phyloP scores from a whole-genome alignment of 2,329 filamentous ascomycete genomes.

The Nothophoma quercina region DNA sequence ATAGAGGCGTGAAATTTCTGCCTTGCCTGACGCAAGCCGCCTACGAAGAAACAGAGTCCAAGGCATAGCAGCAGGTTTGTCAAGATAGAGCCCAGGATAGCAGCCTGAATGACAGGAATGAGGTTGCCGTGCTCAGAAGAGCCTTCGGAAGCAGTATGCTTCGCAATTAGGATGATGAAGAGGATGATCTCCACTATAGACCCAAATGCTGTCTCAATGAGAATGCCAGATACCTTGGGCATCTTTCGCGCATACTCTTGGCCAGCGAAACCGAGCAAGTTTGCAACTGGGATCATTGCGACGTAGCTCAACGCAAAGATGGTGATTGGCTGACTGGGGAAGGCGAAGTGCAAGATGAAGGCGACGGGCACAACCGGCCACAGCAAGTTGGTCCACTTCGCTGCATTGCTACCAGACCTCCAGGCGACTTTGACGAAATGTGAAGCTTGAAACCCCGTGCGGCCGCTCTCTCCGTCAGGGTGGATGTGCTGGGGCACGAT shows the following conservation, averaged over 20 bases:
- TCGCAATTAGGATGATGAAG: conserved; percentile 75
- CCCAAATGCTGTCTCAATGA: conserved; percentile 67
- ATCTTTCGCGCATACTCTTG: conserved; percentile 76
- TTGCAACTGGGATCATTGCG: conserved; percentile 78
- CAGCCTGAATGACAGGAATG: conserved; percentile 77
- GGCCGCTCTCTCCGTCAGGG: conserved; percentile 71
- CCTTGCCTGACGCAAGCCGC: conserved; percentile 72
- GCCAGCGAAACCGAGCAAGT: conserved; percentile 76
- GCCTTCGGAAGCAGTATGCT: conserved; percentile 52
- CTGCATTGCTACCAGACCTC: conserved; percentile 69
- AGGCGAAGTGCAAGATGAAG: conserved; percentile 66
- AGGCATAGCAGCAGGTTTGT: conserved; percentile 83
- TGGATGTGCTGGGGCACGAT: conserved; percentile 48
- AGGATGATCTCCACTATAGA: conserved; percentile 82
- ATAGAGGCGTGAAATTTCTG: conserved; percentile 78
- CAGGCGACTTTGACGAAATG: conserved; percentile 71
- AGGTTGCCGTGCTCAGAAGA: conserved; percentile 47
- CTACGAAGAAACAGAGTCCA: conserved; percentile 80
- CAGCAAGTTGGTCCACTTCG: conserved; percentile 72
- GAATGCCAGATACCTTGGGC: conserved; percentile 73
- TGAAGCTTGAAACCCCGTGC: conserved; percentile 67
- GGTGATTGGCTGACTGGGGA: conserved; percentile 63
- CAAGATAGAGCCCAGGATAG: conserved; percentile 83
- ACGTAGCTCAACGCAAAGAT: conserved; percentile 75
- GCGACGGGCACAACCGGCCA: conserved; percentile 79